Evolutionary conservation across 1,284 basidiomycete species (phyloP).

Genomic region (Peniophora sp.): DNA sequence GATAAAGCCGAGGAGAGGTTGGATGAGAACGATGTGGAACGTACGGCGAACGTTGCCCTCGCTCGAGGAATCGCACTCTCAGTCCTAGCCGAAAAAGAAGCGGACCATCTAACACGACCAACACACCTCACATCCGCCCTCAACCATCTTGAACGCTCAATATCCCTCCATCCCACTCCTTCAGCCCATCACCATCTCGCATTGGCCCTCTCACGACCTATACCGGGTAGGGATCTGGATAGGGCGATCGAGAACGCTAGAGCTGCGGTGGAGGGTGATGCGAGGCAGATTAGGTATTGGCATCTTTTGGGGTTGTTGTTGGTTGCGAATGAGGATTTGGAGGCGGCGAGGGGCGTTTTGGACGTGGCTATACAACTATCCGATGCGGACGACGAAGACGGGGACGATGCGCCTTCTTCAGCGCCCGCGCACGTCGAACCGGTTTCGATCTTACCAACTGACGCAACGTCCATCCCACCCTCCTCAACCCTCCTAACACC

Average conservation of each 20-base stretch:
- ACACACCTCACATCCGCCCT: constrained; percentile 54
- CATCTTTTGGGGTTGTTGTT: constrained; percentile 85
- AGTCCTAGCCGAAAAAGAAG: too few species aligned
- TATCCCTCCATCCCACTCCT: constrained; percentile 47
- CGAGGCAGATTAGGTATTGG: constrained; percentile 78
- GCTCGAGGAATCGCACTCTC: constrained; percentile 67
- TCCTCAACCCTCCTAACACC: constrained; percentile 42
- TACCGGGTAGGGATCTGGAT: constrained; percentile 58
- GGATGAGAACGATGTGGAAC: constrained; percentile 32
- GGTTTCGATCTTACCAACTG: constrained; percentile 24
- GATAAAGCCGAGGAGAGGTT: constrained; percentile 49
- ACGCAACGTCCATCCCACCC: constrained; percentile 33
- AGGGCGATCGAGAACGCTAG: constrained; percentile 67
- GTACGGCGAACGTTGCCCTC: constrained; percentile 49
- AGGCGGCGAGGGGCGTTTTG: constrained; percentile 69
- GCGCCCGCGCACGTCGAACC: neutral
- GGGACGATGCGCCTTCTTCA: constrained; percentile 9
- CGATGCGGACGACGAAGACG: constrained; percentile 35
- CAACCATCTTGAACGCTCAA: constrained; percentile 46
- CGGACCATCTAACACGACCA: constrained; percentile 55
- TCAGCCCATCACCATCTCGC: constrained; percentile 77
- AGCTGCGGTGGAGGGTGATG: constrained; percentile 69
- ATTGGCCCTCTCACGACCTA: constrained; percentile 62
- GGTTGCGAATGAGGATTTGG: constrained; percentile 77
- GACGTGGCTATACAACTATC: constrained; percentile 58